Base-by-base conservation (phyloP, 1,284 basidiomycete genomes). In the Leccinum insolens region DNA sequence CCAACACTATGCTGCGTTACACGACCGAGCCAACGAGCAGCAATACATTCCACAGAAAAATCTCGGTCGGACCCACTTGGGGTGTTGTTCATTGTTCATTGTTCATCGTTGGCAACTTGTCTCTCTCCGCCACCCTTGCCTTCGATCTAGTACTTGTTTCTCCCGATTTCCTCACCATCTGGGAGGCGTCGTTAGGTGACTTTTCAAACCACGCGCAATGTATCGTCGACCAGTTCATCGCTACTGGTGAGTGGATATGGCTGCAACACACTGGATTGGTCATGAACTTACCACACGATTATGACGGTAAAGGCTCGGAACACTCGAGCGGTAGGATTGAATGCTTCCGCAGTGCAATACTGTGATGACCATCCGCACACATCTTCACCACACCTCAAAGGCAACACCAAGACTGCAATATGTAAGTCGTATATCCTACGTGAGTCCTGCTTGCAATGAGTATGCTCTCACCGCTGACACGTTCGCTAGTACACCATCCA, bases 191-290 rank as follows among this genome's bases (percentile, higher is more conserved):
- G 80, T 99, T 99, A 76, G 97, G 97, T 80, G 98, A 99, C 81
- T 99, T 99, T 80, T 95, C 92, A 63, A 98, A 98, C 83, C 95
- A 94, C 72, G 97, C 97, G 4, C 97, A 99, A 82, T 94, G 92
- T 80, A 98, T 99, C 81, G 98, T 99, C 74, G 98, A 99, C 80
- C 98, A 99, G 81, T 99, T 98, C 84, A 94, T 99, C 71, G 95
- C 96, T 34, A 94, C 96, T 20, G 97, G 97, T 61, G 98, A 99
- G 84, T 86, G 96, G 74, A 99, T 99, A 81, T 99, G 98, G 98
- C 81, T 99, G 66, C 98, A 99, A 83, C 90, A 97, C 70, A 94
- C 91, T 64, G 98, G 98, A 63, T 80, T 99, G 70, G 95, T 98
- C 44, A 86, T 99, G 82, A 96, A 85, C 77, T 82, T 99, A 71